These are phyloP conservation scores for Trichosporon coremiiforme DNA, from an alignment of 1,284 basidiomycete genomes.

Conservation along the genomic window DNA sequence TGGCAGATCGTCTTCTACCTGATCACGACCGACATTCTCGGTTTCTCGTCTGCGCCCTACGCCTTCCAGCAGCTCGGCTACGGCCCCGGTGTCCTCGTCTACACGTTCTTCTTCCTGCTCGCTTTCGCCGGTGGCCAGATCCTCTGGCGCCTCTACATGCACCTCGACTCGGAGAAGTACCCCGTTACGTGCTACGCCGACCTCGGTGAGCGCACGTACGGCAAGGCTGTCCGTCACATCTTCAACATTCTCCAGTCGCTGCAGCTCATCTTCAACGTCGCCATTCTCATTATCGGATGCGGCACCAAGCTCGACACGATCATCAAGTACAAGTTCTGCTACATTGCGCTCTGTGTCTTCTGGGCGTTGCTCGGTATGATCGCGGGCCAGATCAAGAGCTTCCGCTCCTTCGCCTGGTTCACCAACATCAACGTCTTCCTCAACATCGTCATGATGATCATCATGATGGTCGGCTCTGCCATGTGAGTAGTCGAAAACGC, in stretches of 20 bases:
- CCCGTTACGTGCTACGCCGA: slow-evolving; percentile 33
- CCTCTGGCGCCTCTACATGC: slow-evolving; percentile 33
- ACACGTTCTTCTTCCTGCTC: slow-evolving; percentile 29
- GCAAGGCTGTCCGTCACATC: slow-evolving; percentile 20
- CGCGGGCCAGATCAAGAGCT: slow-evolving; percentile 27
- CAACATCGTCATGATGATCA: slow-evolving; percentile 24
- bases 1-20: slow-evolving; percentile 36
- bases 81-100: slow-evolving; percentile 38
- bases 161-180: slow-evolving; percentile 31
- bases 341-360: slow-evolving; percentile 22
- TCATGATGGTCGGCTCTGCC: slow-evolving; percentile 23
- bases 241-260: slow-evolving; percentile 29
- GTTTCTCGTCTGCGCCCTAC: slow-evolving; percentile 49
- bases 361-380: slow-evolving; percentile 22
- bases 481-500: slow-evolving; percentile 11
- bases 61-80: slow-evolving; percentile 43
- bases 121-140: slow-evolving; percentile 32
- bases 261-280: slow-evolving; percentile 27
- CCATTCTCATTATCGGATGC: slow-evolving; percentile 24
- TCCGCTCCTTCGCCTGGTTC: slow-evolving; percentile 26
- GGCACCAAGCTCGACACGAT: slow-evolving; percentile 22
- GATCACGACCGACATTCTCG: slow-evolving; percentile 41
- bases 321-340: slow-evolving; percentile 30
- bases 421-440: slow-evolving; percentile 25
- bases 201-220: slow-evolving; percentile 32